phyloP scores from a whole-genome alignment of 371 early-diverging fungal species.

The Rhizopus arrhizus region DNA sequence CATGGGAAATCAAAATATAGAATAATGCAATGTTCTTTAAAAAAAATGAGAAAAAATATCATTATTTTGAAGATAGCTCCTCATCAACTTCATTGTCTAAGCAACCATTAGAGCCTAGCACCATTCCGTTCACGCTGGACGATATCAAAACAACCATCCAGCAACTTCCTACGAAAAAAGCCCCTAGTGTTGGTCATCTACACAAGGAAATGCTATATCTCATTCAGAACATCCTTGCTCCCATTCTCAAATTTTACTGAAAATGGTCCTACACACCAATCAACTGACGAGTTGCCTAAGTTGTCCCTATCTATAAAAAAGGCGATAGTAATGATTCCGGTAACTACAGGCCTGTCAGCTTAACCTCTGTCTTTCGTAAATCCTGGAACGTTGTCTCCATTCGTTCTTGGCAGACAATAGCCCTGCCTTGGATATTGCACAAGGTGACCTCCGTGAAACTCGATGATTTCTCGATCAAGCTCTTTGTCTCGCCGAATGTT shows the following conservation, averaged over 20 bases:
- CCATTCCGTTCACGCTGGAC: background rate
- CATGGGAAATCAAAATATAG: too few species aligned
- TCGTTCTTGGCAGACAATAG: background rate
- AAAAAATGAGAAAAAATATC: too few species aligned
- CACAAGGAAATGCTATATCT: constrained; percentile 29
- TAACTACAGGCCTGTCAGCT: constrained; percentile 20
- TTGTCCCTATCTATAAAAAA: constrained; percentile 29
- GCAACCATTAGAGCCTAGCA: too few species aligned
- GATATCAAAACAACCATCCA: background rate
- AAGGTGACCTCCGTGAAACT: too few species aligned
- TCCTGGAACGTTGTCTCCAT: constrained; percentile 16
- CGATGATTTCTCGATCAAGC: too few species aligned
- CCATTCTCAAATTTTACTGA: constrained; percentile 19
- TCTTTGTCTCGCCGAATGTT: too few species aligned
- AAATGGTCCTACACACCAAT: constrained; percentile 19
- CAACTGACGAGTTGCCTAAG: constrained; percentile 29
- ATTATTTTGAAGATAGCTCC: too few species aligned
- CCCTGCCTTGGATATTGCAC: constrained; percentile 10
- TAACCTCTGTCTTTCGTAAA: constrained; percentile 22
- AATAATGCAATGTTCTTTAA: too few species aligned
- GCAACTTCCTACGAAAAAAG: constrained; percentile 15
- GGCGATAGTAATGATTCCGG: constrained; percentile 8
- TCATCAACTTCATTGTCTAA: too few species aligned
- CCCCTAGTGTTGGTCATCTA: constrained; percentile 30
- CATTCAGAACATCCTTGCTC: background rate